Evolutionary conservation across 1,139 yeast species (phyloP), one percentile per base, ranked within the genome.

Genomic region (Yamadazyma sp.): DNA sequence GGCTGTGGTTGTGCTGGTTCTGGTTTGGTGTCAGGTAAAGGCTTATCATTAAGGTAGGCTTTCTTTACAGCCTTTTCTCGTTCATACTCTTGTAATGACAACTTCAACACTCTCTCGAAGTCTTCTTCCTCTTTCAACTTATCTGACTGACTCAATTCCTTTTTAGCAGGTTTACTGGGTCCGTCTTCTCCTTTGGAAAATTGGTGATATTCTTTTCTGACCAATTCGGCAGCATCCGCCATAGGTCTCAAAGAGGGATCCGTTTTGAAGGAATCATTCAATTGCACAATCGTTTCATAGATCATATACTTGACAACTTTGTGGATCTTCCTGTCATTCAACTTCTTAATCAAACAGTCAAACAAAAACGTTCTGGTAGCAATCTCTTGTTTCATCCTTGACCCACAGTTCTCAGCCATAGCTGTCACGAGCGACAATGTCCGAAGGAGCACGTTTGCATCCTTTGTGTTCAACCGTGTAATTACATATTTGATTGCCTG

Each of bases 321-420:
- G 61, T 90, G 96, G 26, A 85, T 75, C 33, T 67, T 59, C 16
- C 66, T 59, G 51, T 81, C 87, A 13, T 70, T 72, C 23, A 87
- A 67, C 46, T 82, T 67, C 41, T 70, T 69, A 27, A 80, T 54
- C 35, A 92, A 64, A 16, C 72, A 42, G 20, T 65, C 70, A 32
- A 71, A 68, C 21, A 89, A 76, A 56, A 89, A 88, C 9, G 73
- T 56, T 48, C 77, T 78, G 16, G 89, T 71, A 25, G 96, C 90
- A 32, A 90, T 80, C 51, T 84, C 88, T 45, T 86, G 89, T 51
- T 82, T 82, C 77, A 86, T 78, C 49, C 89, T 71, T 2, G 95
- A 82, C 1, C 97, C 97, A 63, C 97, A 90, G 58, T 92, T 92
- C 60, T 90, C 96, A 1, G 96, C 96, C 26, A 88, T 61, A 0